A percentile compares a stretch with the other conserved stretches of the same genome.
Conservation (phyloP, 257 asterid species). For the Primulina huaijiensis region DNA sequence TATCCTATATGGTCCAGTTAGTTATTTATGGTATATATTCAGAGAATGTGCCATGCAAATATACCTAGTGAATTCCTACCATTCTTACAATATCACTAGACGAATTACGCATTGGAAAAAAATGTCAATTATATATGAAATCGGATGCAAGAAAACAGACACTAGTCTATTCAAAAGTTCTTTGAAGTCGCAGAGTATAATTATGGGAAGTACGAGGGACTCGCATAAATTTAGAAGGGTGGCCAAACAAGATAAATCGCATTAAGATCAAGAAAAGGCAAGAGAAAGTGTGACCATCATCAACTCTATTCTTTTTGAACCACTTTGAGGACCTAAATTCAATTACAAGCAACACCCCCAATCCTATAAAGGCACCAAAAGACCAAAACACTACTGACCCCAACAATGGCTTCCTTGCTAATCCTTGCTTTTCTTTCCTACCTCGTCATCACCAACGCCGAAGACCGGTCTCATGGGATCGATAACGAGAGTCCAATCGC, state of each 20-base stretch:
- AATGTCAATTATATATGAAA: no score
- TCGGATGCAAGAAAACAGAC: no score
- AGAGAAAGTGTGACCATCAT: conserved; percentile 33
- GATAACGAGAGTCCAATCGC: conserved; percentile 27
- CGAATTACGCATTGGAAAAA: background rate
- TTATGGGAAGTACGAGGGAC: background rate
- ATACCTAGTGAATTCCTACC: background rate
- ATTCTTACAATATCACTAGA: background rate
- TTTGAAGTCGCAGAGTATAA: background rate
- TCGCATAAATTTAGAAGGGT: background rate
- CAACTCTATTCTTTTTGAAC: conserved; percentile 15
- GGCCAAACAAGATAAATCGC: background rate
- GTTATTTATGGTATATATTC: no score
- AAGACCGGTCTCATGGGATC: conserved; percentile 42
- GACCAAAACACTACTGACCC: background rate
- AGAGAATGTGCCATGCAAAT: no score
- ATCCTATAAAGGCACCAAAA: conserved; percentile 20
- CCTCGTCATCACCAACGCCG: conserved; percentile 25
- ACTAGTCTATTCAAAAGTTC: background rate
- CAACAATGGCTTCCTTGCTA: conserved; percentile 33
- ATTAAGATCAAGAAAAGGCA: conserved; percentile 9
- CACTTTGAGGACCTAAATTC: conserved; percentile 7
- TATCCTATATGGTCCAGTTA: no score
- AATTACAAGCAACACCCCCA: conserved; percentile 22
- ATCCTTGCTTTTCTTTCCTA: conserved; percentile 18